Evolutionary conservation across 2,329 filamentous ascomycete genomes (phyloP).

Genomic region (Fusarium sarcochroum): DNA sequence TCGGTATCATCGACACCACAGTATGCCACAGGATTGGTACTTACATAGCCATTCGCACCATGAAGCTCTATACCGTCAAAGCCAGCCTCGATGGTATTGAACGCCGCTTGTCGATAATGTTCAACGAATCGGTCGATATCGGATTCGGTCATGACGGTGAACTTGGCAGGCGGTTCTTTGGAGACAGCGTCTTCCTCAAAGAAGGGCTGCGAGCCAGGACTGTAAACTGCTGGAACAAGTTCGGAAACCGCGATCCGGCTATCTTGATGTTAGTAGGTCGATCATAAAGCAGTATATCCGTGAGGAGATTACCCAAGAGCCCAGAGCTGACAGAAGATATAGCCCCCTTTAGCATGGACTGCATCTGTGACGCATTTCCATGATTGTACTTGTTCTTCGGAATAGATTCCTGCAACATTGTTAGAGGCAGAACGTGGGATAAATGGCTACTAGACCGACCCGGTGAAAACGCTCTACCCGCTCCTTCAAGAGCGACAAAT

Average conservation of each 20-base stretch:
- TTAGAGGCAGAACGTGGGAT: not conserved
- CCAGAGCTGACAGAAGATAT: constrained; percentile 75
- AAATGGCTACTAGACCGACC: constrained; percentile 2
- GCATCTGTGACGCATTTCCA: constrained; percentile 74
- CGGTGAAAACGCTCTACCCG: constrained; percentile 46
- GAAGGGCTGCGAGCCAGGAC: constrained; percentile 25
- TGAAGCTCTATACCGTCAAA: constrained; percentile 75
- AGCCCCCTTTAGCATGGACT: constrained; percentile 73
- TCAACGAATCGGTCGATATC: constrained; percentile 75
- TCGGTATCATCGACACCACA: not conserved
- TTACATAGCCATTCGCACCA: constrained; percentile 71
- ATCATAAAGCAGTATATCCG: accelerated
- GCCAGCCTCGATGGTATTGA: constrained; percentile 72
- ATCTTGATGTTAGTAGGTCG: not conserved
- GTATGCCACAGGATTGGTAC: not conserved
- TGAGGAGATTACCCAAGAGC: constrained; percentile 67
- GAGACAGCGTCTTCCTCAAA: constrained; percentile 1
- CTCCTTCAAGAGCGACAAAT: constrained; percentile 54
- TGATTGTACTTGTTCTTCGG: constrained; percentile 66
- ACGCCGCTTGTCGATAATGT: constrained; percentile 68
- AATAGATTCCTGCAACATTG: constrained; percentile 71
- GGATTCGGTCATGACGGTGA: constrained; percentile 69
- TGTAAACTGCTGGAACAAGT: constrained; percentile 26
- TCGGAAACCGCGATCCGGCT: constrained; percentile 38
- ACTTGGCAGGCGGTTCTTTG: not conserved